These are phyloP conservation scores for Gaeumannomyces sp. DNA, from an alignment of 2,329 filamentous ascomycete species.

Conservation along the genomic window DNA sequence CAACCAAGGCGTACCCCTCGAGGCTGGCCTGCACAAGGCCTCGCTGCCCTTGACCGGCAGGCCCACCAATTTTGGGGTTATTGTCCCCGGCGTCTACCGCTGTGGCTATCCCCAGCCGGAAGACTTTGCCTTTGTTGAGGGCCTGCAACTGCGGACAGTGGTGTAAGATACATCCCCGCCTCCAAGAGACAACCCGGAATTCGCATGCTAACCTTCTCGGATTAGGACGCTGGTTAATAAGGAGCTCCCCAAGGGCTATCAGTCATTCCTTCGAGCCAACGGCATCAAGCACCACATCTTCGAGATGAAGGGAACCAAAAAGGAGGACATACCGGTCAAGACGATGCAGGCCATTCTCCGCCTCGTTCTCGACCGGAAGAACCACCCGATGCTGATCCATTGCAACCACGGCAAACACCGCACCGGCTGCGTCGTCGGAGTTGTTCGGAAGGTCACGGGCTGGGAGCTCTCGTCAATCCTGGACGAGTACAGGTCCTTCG, in stretches of 20 bases:
- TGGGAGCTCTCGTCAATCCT: constrained; percentile 59
- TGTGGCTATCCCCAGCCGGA: constrained; percentile 70
- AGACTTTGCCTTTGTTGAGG: constrained; percentile 64
- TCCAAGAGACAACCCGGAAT: constrained; percentile 1
- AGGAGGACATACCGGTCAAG: constrained; percentile 58
- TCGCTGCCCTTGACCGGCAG: constrained; percentile 19
- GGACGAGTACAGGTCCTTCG: constrained; percentile 67
- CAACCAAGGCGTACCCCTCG: constrained; percentile 3
- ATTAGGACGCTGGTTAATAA: constrained; percentile 57
- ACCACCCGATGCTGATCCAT: constrained; percentile 79
- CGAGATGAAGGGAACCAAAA: constrained; percentile 84
- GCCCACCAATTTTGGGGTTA: constrained; percentile 70
- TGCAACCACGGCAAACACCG: constrained; percentile 94
- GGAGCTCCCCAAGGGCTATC: constrained; percentile 47
- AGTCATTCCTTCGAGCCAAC: constrained; percentile 57
- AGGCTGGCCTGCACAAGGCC: constrained; percentile 3
- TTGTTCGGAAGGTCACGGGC: constrained; percentile 66
- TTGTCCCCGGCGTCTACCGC: constrained; percentile 70
- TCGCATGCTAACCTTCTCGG: constrained; percentile 12
- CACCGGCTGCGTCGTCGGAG: constrained; percentile 81
- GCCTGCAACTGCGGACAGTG: constrained; percentile 69
- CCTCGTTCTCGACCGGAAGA: constrained; percentile 62
- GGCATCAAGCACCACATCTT: constrained; percentile 69
- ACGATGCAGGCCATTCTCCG: constrained; percentile 67
- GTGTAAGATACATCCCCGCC: constrained; percentile 48